Evolutionary conservation across 2,329 filamentous ascomycete genomes (phyloP).

Genomic region (Trichoderma cornu-damae): DNA sequence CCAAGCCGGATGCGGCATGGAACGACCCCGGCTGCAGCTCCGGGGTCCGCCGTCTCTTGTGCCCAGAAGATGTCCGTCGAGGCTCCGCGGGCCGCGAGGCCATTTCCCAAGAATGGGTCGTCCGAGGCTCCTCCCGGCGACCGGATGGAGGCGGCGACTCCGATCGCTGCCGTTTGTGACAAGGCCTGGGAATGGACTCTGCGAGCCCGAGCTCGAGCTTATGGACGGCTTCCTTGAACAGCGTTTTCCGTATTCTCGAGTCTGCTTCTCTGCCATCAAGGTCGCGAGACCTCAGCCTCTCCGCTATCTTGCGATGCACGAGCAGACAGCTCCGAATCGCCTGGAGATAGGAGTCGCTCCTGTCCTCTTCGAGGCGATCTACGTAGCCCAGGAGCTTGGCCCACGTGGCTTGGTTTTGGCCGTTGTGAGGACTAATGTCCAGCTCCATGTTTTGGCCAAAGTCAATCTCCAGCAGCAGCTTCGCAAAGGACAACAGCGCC

Average conservation of each 20-base stretch:
- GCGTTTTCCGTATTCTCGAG: not conserved
- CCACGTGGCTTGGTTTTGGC: not conserved
- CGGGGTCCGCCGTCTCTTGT: not conserved
- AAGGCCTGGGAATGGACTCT: conserved; percentile 1
- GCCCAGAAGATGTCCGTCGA: not conserved
- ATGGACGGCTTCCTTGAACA: conserved; percentile 9
- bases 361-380: not conserved
- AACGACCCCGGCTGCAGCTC: not conserved
- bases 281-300: not conserved
- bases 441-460: not conserved
- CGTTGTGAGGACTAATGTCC: not conserved
- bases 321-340: conserved; percentile 11
- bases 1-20: not conserved
- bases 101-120: not conserved
- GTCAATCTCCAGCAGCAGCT: not conserved
- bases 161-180: conserved; percentile 11
- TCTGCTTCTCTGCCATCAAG: not conserved
- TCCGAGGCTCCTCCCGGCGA: not conserved
- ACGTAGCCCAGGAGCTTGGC: not conserved
- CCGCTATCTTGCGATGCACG: conserved; percentile 11
- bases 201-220: conserved; percentile 12
- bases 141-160: conserved; percentile 8
- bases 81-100: not conserved
- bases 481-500: not conserved
- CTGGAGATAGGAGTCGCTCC: conserved; percentile 12